Conservation (phyloP, 2,329 filamentous ascomycete species). For the Trichoderma sp. region DNA sequence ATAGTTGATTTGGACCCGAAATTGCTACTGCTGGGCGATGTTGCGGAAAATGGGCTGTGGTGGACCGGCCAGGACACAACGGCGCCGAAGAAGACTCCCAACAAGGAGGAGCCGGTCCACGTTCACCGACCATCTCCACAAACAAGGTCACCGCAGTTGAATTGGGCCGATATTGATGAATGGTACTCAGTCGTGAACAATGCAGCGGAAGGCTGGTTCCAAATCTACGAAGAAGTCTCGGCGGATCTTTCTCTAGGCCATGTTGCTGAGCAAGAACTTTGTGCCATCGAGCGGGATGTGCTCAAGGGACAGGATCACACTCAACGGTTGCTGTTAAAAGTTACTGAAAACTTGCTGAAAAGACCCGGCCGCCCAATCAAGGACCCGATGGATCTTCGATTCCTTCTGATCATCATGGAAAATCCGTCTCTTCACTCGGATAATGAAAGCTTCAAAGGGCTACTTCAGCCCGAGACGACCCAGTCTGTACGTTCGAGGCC, state of each 20-base stretch:
- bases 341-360: constrained; percentile 75
- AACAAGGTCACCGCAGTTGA: constrained; percentile 60
- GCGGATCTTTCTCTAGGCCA: constrained; percentile 29
- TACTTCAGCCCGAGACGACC: constrained; percentile 34
- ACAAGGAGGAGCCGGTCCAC: constrained; percentile 22
- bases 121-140: constrained; percentile 15
- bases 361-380: constrained; percentile 69
- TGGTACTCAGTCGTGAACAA: constrained; percentile 74
- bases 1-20: constrained; percentile 66
- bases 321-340: constrained; percentile 70
- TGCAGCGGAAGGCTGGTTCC: constrained; percentile 65
- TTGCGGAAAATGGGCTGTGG: constrained; percentile 80
- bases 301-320: constrained; percentile 64
- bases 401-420: constrained; percentile 72
- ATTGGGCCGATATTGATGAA: constrained; percentile 67
- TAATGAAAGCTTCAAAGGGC: constrained; percentile 40
- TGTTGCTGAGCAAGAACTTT: constrained; percentile 37
- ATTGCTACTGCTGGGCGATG: constrained; percentile 67
- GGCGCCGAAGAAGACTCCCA: constrained; percentile 23
- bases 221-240: constrained; percentile 53
- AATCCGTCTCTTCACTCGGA: constrained; percentile 70
- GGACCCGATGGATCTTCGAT: constrained; percentile 68
- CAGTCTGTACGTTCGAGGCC: constrained; percentile 12
- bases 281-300: constrained; percentile 46
- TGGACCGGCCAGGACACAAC: constrained; percentile 61